Evolutionary conservation across 345 rosid genomes (phyloP).

Genomic region (Luvunga scandens): DNA sequence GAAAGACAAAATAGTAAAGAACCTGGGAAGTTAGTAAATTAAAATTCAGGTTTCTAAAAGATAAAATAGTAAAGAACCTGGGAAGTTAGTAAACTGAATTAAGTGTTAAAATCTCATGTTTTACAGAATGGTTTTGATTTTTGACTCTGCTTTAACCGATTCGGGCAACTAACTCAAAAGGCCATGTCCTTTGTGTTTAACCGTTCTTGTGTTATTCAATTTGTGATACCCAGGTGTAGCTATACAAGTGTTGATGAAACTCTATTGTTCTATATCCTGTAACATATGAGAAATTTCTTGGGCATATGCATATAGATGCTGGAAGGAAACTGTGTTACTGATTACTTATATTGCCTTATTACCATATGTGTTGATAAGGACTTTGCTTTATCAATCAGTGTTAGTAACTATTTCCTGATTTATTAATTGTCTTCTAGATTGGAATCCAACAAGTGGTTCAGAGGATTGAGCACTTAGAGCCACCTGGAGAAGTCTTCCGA

Average conservation of each 20-base stretch:
- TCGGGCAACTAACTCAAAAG: neutral
- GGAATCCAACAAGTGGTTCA: slow-evolving; percentile 45
- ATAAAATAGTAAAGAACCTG: neutral
- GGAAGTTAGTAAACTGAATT: too few species aligned
- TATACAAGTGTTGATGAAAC: neutral
- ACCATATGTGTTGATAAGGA: neutral
- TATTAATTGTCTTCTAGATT: slow-evolving; percentile 30
- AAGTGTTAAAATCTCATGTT: neutral
- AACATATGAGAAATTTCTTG: neutral
- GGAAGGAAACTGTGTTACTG: neutral
- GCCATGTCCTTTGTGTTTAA: neutral
- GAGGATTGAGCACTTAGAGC: slow-evolving; percentile 49
- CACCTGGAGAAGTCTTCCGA: slow-evolving; percentile 58
- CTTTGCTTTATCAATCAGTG: neutral
- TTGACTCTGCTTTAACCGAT: neutral
- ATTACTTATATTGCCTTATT: neutral
- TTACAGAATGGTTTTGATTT: neutral
- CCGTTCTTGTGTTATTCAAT: neutral
- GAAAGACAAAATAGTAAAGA: neutral
- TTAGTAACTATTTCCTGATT: neutral
- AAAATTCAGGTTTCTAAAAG: neutral
- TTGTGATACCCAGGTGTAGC: neutral
- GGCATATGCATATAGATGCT: neutral
- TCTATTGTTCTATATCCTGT: neutral
- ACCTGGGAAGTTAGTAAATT: neutral